phyloP scores from a whole-genome alignment of 2,329 filamentous ascomycete species.

The Dactylellina sp. region DNA sequence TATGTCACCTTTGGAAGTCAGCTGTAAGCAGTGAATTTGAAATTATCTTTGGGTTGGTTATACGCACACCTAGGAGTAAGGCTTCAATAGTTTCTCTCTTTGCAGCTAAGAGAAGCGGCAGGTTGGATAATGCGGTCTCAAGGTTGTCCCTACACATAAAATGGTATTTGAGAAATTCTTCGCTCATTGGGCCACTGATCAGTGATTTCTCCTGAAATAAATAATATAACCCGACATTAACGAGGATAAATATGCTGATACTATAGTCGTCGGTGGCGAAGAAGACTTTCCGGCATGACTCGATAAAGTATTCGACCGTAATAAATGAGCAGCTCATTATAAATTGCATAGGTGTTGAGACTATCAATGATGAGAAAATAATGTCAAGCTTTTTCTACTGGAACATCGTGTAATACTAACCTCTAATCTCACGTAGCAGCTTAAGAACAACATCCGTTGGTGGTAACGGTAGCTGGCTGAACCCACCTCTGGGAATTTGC shows the following conservation, averaged over 20 bases:
- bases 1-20: constrained; percentile 11
- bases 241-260: constrained; percentile 68
- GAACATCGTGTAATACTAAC: too few relatives aligned
- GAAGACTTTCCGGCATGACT: constrained; percentile 68
- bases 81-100: constrained; percentile 60
- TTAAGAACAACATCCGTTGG: constrained; percentile 68
- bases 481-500: constrained; percentile 65
- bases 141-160: constrained; percentile 67
- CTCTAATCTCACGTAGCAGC: constrained; percentile 67
- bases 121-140: constrained; percentile 66
- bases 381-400: too few relatives aligned
- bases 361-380: constrained; percentile 60
- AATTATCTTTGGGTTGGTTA: background rate
- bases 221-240: constrained; percentile 68
- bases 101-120: constrained; percentile 62
- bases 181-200: constrained; percentile 55
- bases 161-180: constrained; percentile 64
- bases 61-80: constrained; percentile 58
- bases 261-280: constrained; percentile 69
- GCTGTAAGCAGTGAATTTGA: background rate
- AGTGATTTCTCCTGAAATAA: constrained; percentile 67
- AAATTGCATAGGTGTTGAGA: constrained; percentile 63
- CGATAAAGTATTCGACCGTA: constrained; percentile 67
- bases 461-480: constrained; percentile 70
- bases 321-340: constrained; percentile 68